A percentile compares a stretch with the other conserved stretches of the same genome.
Evolutionary conservation across 129 eudicot genomes (phyloP).

Genomic region (Flaveria robusta): DNA sequence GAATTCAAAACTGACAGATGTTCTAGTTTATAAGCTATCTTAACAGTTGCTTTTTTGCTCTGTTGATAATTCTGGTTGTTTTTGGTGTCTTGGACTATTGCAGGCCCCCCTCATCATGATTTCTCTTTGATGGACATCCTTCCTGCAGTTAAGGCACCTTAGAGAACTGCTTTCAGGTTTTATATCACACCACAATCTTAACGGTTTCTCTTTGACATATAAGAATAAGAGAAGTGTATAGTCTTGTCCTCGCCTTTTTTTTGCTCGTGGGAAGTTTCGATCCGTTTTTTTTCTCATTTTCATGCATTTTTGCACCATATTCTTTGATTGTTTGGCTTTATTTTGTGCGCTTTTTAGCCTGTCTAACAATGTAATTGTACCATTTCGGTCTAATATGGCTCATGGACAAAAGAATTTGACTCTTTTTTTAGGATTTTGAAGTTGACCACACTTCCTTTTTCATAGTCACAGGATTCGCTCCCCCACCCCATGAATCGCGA

Average conservation of each 20-base stretch:
- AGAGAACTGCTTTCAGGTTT: slow-evolving; percentile 27
- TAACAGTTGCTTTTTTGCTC: not conserved
- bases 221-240: slow-evolving; percentile 1
- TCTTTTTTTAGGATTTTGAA: not conserved
- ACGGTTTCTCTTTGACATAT: not conserved
- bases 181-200: not conserved
- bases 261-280: not conserved
- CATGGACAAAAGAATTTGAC: not conserved
- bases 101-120: slow-evolving; percentile 88
- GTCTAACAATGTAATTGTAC: not conserved
- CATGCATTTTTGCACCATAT: not conserved
- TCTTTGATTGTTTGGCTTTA: not conserved
- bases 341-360: not conserved
- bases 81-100: not conserved
- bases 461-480: no score
- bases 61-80: slow-evolving; percentile 11
- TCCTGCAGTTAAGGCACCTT: slow-evolving; percentile 37
- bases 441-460: no score
- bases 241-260: not conserved
- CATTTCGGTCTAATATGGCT: not conserved
- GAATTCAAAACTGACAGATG: not conserved
- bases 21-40: not conserved
- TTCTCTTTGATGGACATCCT: slow-evolving; percentile 77
- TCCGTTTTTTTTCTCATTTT: not conserved
- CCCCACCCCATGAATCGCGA: no score